A percentile compares a stretch with the other conserved stretches of the same genome.
These are phyloP conservation scores for Podospora anserina DNA, from an alignment of 495 filamentous ascomycete genomes.

Conservation along the genomic window DNA sequence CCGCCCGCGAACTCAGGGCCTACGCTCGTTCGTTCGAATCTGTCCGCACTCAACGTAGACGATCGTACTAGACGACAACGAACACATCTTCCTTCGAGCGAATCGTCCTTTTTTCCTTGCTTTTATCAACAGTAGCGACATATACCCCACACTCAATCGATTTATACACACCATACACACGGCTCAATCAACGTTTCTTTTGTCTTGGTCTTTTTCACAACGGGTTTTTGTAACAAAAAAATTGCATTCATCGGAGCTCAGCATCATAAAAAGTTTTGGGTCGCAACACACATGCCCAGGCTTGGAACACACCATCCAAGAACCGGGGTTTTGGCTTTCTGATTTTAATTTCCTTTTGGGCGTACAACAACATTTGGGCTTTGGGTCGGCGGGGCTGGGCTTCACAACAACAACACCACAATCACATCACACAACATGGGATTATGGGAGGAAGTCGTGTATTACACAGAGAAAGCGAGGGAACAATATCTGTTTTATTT, in stretches of 20 bases:
- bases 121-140: slow-evolving; percentile 19
- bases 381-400: slow-evolving; percentile 11
- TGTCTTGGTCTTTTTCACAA: slow-evolving; percentile 21
- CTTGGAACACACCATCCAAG: slow-evolving; percentile 15
- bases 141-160: slow-evolving; percentile 39
- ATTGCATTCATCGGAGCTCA: slow-evolving; percentile 52
- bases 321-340: slow-evolving; percentile 27
- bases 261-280: slow-evolving; percentile 47
- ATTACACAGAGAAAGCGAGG: neutral
- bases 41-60: slow-evolving; percentile 55
- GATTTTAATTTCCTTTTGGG: slow-evolving; percentile 32
- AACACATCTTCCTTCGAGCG: slow-evolving; percentile 20
- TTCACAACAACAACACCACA: neutral
- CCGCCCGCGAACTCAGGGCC: slow-evolving; percentile 73
- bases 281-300: slow-evolving; percentile 19
- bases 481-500: neutral
- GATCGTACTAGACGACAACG: slow-evolving; percentile 38
- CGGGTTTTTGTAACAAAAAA: slow-evolving; percentile 46
- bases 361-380: slow-evolving; percentile 15
- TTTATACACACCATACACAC: slow-evolving; percentile 23
- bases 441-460: neutral
- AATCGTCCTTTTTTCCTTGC: slow-evolving; percentile 2
- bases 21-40: slow-evolving; percentile 89
- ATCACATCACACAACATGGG: neutral
- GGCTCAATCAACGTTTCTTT: slow-evolving; percentile 33